Conservation (phyloP, 208 protist genomes). For the Borovskyia barvae region DNA sequence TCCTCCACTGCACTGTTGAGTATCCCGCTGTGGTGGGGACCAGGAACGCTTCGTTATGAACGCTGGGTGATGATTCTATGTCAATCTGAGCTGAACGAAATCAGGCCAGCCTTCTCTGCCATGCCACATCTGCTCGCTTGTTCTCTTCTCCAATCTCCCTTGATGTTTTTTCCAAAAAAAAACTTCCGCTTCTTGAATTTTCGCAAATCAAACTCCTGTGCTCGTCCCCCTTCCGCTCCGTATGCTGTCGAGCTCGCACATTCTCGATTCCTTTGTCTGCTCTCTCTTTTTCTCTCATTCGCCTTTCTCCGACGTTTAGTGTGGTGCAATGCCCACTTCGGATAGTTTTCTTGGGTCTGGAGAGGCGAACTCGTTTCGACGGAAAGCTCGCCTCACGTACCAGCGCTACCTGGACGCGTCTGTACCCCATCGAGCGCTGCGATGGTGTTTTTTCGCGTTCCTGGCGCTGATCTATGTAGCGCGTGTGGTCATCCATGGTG, state of each 20-base stretch:
- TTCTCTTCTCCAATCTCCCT: too few relatives aligned
- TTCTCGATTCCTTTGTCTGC: not conserved
- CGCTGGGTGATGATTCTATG: too few relatives aligned
- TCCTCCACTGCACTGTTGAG: not conserved
- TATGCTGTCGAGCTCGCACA: not conserved
- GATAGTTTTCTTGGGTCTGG: conserved; percentile 16
- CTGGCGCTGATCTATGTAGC: conserved; percentile 67
- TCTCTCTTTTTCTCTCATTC: not conserved
- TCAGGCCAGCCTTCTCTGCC: not conserved
- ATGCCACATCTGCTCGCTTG: too few relatives aligned
- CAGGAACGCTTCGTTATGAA: too few relatives aligned
- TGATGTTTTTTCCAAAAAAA: too few relatives aligned
- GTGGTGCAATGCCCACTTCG: conserved; percentile 5
- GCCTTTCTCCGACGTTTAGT: not conserved
- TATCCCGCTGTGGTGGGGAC: not conserved
- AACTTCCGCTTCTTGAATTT: too few relatives aligned
- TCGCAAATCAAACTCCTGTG: too few relatives aligned
- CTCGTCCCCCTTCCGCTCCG: not conserved
- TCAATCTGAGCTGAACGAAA: not conserved
- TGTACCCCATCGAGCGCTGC: conserved; percentile 63
- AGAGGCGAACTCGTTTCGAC: conserved; percentile 1
- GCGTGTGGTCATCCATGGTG: conserved; percentile 66
- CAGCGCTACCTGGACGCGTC: conserved; percentile 66
- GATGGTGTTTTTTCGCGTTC: conserved; percentile 77
- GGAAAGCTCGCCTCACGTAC: conserved; percentile 26